Conservation (phyloP, 2,329 filamentous ascomycete genomes). For the Verticillium klebahnii region DNA sequence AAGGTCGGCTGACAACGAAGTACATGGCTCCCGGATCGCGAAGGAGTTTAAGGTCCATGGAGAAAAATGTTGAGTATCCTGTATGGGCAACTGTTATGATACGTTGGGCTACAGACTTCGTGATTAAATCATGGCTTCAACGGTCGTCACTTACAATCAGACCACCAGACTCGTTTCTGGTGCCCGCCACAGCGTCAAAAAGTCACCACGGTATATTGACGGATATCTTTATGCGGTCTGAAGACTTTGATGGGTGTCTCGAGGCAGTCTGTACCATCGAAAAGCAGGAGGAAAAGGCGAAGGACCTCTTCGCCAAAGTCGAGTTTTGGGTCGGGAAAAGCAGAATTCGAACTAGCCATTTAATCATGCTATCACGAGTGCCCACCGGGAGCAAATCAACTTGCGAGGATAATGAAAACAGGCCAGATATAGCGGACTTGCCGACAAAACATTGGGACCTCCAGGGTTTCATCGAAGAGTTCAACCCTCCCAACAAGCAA, state of each 20-base stretch:
- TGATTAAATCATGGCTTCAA: neutral
- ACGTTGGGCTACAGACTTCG: neutral
- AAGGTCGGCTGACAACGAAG: neutral
- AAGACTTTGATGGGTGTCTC: neutral
- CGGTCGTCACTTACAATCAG: no score
- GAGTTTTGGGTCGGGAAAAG: neutral
- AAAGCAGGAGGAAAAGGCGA: neutral
- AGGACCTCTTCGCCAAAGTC: neutral
- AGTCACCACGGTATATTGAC: no score
- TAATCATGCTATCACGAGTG: no score
- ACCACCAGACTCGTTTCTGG: no score
- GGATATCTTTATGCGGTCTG: neutral
- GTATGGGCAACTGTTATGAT: neutral
- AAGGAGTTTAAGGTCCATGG: no score
- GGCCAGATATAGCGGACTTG: no score
- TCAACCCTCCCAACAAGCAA: neutral
- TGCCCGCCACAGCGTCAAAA: no score
- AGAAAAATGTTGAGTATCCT: no score
- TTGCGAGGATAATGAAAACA: no score
- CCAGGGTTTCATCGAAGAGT: neutral
- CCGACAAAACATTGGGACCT: neutral
- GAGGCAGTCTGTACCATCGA: neutral
- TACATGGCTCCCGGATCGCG: neutral
- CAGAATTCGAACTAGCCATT: no score
- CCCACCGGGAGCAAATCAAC: no score